A percentile compares a stretch with the other conserved stretches of the same genome.
Evolutionary conservation across 305 asterid species (phyloP).

Genomic region (Ilex paraguariensis): DNA sequence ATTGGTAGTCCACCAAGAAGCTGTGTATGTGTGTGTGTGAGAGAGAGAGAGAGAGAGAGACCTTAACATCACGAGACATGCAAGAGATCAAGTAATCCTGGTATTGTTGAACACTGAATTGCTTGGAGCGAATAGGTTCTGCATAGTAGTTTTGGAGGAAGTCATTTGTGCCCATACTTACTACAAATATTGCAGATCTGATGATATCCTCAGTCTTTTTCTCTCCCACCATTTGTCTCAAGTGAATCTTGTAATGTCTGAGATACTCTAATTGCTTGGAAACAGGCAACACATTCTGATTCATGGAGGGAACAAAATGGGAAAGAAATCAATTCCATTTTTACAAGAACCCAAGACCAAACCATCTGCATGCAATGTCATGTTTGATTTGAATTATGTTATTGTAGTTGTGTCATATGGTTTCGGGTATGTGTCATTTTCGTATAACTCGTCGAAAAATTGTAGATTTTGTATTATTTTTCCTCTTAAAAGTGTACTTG

Average conservation of each 20-base stretch:
- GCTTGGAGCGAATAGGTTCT: conserved; percentile 26
- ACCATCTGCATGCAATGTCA: too few species aligned
- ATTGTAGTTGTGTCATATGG: too few species aligned
- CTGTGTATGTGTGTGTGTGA: background rate
- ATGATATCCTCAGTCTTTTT: conserved; percentile 20
- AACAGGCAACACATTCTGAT: conserved; percentile 35
- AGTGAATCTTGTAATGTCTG: conserved; percentile 30
- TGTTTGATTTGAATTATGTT: too few species aligned
- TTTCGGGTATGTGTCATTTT: too few species aligned
- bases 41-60: conserved; percentile 7
- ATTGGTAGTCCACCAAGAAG: too few species aligned
- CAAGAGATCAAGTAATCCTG: conserved; percentile 30
- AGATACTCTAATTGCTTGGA: conserved; percentile 35
- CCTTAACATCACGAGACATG: conserved; percentile 35
- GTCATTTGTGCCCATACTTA: conserved; percentile 34
- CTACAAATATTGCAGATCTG: conserved; percentile 19
- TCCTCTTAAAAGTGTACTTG: too few species aligned
- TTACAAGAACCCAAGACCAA: background rate
- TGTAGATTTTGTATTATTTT: too few species aligned
- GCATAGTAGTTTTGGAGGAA: conserved; percentile 34
- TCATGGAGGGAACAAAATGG: background rate
- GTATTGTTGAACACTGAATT: conserved; percentile 28
- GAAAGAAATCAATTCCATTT: background rate
- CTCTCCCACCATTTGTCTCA: conserved; percentile 29
- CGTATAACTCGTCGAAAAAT: too few species aligned